phyloP scores from a whole-genome alignment of 2,329 filamentous ascomycete genomes.

The Scedosporium aurantiacum region DNA sequence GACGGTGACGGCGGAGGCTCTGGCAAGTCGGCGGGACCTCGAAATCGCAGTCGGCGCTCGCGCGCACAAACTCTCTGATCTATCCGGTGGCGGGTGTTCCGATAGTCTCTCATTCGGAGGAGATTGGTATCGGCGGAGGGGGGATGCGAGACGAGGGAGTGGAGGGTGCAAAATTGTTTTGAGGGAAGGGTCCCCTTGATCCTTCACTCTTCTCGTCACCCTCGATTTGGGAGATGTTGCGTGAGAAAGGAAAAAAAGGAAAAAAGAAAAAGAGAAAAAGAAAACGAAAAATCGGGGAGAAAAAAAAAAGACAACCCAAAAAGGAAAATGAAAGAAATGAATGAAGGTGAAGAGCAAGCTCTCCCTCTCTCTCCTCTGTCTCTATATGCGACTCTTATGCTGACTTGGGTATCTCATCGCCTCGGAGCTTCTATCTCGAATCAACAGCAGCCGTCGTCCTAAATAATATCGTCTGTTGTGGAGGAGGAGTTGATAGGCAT shows the following conservation, averaged over 20 bases:
- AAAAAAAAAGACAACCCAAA: slow-evolving; percentile 2
- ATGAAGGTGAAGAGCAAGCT: slow-evolving; percentile 6
- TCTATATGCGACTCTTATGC: background rate
- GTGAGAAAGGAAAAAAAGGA: background rate
- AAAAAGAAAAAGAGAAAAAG: background rate
- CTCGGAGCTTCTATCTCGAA: background rate
- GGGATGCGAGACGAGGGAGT: background rate
- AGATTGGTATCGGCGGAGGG: background rate
- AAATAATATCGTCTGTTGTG: background rate
- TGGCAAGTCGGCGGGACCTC: background rate
- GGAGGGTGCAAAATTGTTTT: background rate
- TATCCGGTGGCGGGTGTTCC: background rate
- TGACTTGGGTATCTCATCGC: background rate
- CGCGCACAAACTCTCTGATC: background rate
- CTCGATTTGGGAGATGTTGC: background rate
- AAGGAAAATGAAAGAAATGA: slow-evolving; percentile 3
- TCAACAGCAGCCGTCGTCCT: background rate
- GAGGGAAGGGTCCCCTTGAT: background rate
- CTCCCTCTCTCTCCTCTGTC: background rate
- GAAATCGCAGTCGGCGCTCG: background rate
- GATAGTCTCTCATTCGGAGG: background rate
- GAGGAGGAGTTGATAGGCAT: background rate
- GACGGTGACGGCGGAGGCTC: background rate
- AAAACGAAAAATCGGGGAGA: slow-evolving; percentile 1
- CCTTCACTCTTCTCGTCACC: background rate